phyloP scores from a whole-genome alignment of 1,284 basidiomycete species.

The Peniophora sp. region DNA sequence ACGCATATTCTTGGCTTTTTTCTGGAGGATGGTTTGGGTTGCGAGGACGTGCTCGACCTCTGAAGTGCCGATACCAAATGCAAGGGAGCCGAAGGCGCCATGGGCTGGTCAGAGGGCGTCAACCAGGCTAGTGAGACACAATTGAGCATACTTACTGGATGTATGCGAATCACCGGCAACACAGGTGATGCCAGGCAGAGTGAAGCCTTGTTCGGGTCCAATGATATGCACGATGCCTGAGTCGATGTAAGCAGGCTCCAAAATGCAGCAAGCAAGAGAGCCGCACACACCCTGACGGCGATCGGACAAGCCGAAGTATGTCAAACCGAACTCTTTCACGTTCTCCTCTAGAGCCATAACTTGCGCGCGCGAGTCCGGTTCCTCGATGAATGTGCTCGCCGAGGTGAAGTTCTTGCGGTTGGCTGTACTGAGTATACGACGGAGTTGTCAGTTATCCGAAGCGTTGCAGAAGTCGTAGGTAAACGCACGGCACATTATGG shows the following conservation, averaged over 20 bases:
- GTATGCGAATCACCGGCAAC: constrained; percentile 97
- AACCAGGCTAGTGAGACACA: no score
- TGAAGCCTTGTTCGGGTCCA: constrained; percentile 96
- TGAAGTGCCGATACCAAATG: constrained; percentile 94
- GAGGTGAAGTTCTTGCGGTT: constrained; percentile 83
- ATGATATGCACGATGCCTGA: constrained; percentile 93
- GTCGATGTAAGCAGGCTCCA: not conserved
- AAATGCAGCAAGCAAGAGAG: no score
- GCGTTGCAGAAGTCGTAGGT: not conserved
- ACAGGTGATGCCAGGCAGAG: constrained; percentile 90
- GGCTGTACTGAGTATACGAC: constrained; percentile 46
- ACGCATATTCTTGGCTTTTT: constrained; percentile 94
- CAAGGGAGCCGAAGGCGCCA: constrained; percentile 92
- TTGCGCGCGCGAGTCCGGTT: constrained; percentile 91
- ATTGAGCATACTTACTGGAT: constrained; percentile 69
- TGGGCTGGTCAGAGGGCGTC: constrained; percentile 61
- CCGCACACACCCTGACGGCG: constrained; percentile 67
- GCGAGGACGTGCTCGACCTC: constrained; percentile 97
- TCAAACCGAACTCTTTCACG: constrained; percentile 91
- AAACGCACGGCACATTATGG: constrained; percentile 90
- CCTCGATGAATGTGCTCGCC: constrained; percentile 73
- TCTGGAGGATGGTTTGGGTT: constrained; percentile 89
- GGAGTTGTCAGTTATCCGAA: not conserved
- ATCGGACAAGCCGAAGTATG: constrained; percentile 92
- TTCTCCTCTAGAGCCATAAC: constrained; percentile 89